These are phyloP conservation scores for Grosmannia penicillata DNA, from an alignment of 2,329 filamentous ascomycete species.

Conservation along the genomic window DNA sequence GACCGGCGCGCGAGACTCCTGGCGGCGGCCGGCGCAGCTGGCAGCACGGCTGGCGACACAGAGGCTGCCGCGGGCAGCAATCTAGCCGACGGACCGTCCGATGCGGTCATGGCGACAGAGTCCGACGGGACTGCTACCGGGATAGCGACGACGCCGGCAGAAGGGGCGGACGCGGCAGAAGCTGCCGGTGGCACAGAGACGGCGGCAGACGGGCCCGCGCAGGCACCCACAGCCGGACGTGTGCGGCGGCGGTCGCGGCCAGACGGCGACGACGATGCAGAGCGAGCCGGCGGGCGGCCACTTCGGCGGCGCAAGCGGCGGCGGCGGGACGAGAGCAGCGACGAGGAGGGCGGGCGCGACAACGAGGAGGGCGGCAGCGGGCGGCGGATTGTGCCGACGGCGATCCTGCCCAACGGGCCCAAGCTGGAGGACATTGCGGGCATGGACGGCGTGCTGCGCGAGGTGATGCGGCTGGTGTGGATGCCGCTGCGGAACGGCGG, in stretches of 20 bases:
- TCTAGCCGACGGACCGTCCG: too few species aligned
- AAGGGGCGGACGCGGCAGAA: neutral
- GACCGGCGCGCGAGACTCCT: slow-evolving; percentile 1
- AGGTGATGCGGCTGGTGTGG: slow-evolving; percentile 57
- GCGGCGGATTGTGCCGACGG: slow-evolving; percentile 37
- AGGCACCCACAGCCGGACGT: too few species aligned
- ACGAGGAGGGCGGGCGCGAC: slow-evolving; percentile 20
- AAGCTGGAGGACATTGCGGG: slow-evolving; percentile 62
- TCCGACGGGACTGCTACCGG: too few species aligned
- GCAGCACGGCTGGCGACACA: neutral
- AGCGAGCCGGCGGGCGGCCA: slow-evolving; percentile 14
- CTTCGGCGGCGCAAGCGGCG: slow-evolving; percentile 5
- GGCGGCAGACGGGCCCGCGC: too few species aligned
- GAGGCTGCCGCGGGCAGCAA: neutral
- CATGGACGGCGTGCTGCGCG: slow-evolving; percentile 54
- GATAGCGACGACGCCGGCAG: neutral
- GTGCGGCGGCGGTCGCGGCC: too few species aligned
- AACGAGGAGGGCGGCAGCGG: slow-evolving; percentile 16
- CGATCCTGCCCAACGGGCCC: slow-evolving; percentile 49
- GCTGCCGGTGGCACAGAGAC: too few species aligned
- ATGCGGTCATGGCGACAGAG: too few species aligned
- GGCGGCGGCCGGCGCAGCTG: too few species aligned
- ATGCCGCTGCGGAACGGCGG: slow-evolving; percentile 56
- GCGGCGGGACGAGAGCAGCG: slow-evolving; percentile 13
- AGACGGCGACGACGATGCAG: slow-evolving; percentile 16